Conservation (phyloP, 495 filamentous ascomycete genomes). For the Trypethelium eluteriae region DNA sequence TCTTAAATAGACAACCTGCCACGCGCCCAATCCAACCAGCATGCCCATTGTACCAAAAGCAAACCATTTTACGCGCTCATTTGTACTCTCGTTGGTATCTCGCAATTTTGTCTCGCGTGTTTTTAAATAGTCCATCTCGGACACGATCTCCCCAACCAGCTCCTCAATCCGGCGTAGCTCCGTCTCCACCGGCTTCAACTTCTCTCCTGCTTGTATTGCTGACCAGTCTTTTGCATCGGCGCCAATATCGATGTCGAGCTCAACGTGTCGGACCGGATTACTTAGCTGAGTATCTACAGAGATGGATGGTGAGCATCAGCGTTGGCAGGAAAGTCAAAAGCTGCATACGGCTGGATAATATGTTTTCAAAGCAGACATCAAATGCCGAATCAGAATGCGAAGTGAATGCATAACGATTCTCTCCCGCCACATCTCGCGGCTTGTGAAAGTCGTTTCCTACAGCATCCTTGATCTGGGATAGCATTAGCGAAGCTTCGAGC, state of each 20-base stretch:
- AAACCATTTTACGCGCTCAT: constrained; percentile 98
- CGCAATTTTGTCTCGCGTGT: constrained; percentile 85
- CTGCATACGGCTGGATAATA: constrained; percentile 56
- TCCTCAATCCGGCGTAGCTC: constrained; percentile 75
- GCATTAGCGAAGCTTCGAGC: neutral
- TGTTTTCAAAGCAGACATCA: constrained; percentile 95
- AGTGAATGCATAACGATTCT: constrained; percentile 89
- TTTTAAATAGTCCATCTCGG: constrained; percentile 63
- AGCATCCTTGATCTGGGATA: constrained; percentile 75
- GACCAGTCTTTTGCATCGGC: constrained; percentile 98
- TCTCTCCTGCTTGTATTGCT: constrained; percentile 90
- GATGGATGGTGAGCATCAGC: constrained; percentile 9
- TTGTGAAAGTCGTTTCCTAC: constrained; percentile 91
- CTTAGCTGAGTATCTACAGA: constrained; percentile 37
- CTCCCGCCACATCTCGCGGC: constrained; percentile 84
- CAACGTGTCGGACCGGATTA: constrained; percentile 68
- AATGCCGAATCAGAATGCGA: constrained; percentile 91
- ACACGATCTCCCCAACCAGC: constrained; percentile 35
- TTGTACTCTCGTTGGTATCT: constrained; percentile 99
- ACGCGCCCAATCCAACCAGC: constrained; percentile 80
- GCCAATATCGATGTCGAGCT: constrained; percentile 97
- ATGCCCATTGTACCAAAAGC: constrained; percentile 91
- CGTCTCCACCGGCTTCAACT: constrained; percentile 94
- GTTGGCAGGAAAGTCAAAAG: constrained; percentile 4
- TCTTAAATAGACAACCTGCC: constrained; percentile 95